Percentiles rank a stretch among this genome's conserved stretches.
These are phyloP conservation scores for Vitis labrusca DNA, from an alignment of 164 flowering plant species.

Conservation along the genomic window DNA sequence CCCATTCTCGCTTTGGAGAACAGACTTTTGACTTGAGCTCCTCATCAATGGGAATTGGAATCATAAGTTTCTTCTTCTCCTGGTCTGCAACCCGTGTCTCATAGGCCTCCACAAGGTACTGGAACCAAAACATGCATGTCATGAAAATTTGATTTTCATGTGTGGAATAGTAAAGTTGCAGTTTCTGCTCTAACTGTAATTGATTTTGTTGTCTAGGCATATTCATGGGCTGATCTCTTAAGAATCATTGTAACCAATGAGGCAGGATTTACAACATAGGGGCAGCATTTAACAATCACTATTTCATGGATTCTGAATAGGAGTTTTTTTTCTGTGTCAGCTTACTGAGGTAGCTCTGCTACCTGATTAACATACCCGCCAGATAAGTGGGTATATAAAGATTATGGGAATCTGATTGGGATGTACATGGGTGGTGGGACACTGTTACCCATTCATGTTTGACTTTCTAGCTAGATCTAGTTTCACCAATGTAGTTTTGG, in stretches of 20 bases:
- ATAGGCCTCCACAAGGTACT: slow-evolving; percentile 96
- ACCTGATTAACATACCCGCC: no score
- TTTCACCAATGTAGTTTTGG: no score
- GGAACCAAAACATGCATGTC: slow-evolving; percentile 8
- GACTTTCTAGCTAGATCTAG: no score
- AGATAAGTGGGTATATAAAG: no score
- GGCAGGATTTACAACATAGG: background rate
- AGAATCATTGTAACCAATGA: background rate
- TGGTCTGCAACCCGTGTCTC: slow-evolving; percentile 74
- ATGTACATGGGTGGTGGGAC: no score
- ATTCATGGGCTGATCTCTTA: background rate
- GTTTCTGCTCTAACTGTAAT: no score
- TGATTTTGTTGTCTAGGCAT: background rate
- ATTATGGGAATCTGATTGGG: no score
- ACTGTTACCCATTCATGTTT: no score
- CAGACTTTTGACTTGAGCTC: slow-evolving; percentile 56
- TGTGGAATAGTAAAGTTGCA: no score
- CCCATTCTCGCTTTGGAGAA: slow-evolving; percentile 78
- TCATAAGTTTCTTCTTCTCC: slow-evolving; percentile 71
- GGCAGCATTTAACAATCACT: background rate
- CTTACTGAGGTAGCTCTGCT: no score
- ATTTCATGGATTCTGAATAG: background rate
- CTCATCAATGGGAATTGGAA: slow-evolving; percentile 65
- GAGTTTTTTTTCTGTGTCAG: background rate
- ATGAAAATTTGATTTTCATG: no score